Percentiles rank a stretch among this genome's conserved stretches.
Evolutionary conservation across 495 filamentous ascomycete species (phyloP).

Genomic region (Aspergillus sclerotioniger): DNA sequence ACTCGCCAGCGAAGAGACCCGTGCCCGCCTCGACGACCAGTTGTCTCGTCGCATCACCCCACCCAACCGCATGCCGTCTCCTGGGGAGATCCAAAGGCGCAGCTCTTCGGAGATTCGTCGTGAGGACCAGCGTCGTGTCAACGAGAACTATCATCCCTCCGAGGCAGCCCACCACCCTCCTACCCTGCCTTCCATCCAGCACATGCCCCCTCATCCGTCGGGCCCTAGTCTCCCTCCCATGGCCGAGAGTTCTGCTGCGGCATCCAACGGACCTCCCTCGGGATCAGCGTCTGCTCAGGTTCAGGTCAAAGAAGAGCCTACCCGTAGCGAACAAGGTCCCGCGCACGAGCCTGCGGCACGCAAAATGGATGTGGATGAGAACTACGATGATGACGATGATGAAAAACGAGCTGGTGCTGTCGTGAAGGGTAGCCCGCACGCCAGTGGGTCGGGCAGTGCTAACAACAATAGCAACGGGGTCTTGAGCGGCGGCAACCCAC

Average conservation of each 20-base stretch:
- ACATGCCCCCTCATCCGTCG: constrained; percentile 60
- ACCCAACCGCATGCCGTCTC: constrained; percentile 55
- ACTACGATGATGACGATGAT: constrained; percentile 91
- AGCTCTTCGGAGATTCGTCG: constrained; percentile 74
- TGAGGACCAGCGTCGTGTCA: constrained; percentile 66
- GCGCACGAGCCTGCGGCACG: constrained; percentile 78
- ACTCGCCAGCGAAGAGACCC: constrained; percentile 80
- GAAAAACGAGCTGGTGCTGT: constrained; percentile 60
- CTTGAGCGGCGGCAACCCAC: constrained; percentile 27
- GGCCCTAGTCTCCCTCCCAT: constrained; percentile 55
- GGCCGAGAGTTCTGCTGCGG: constrained; percentile 53
- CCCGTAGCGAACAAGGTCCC: constrained; percentile 55
- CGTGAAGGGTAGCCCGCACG: constrained; percentile 43
- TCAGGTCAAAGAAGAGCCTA: constrained; percentile 45
- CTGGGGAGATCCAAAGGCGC: constrained; percentile 67
- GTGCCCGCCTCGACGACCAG: constrained; percentile 81
- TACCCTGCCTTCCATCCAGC: constrained; percentile 67
- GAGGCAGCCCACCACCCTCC: constrained; percentile 87
- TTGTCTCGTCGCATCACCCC: constrained; percentile 72
- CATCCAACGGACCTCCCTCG: constrained; percentile 60
- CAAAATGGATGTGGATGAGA: constrained; percentile 96
- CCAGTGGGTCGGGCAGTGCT: constrained; percentile 34
- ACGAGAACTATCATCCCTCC: constrained; percentile 82
- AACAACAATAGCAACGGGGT: constrained; percentile 31
- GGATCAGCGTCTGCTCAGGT: constrained; percentile 44